A percentile compares a stretch with the other conserved stretches of the same genome.
phyloP scores from a whole-genome alignment of 345 rosid genomes.

The Acer saccharum region DNA sequence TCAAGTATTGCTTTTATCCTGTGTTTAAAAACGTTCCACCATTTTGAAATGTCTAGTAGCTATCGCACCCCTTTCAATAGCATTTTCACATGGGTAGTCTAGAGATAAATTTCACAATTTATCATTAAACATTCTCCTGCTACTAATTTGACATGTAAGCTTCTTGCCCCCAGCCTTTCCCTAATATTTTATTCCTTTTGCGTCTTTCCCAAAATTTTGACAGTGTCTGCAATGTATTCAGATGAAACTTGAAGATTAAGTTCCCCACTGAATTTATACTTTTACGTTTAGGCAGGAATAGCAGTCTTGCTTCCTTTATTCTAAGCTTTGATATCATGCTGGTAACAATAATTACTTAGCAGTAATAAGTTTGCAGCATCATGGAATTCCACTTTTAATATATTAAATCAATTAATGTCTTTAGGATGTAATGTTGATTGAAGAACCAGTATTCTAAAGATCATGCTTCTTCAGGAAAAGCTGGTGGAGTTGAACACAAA shows the following conservation, averaged over 20 bases:
- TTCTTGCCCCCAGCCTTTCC: background rate
- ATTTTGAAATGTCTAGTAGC: background rate
- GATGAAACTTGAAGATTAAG: background rate
- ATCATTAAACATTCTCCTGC: background rate
- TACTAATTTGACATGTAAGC: background rate
- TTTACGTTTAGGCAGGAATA: background rate
- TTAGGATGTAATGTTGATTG: slow-evolving; percentile 44
- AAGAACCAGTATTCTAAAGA: slow-evolving; percentile 48
- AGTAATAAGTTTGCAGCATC: slow-evolving; percentile 8
- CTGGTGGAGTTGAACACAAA: slow-evolving; percentile 60
- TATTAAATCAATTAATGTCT: slow-evolving; percentile 37
- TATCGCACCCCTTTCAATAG: background rate
- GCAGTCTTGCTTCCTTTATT: background rate
- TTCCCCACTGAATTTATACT: background rate
- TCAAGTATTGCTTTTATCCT: background rate
- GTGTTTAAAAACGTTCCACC: background rate
- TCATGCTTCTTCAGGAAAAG: slow-evolving; percentile 68
- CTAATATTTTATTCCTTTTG: background rate
- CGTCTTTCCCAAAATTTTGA: background rate
- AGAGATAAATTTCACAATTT: background rate
- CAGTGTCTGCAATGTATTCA: background rate
- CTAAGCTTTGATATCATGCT: background rate
- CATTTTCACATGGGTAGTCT: background rate
- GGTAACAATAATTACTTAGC: background rate
- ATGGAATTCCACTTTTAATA: slow-evolving; percentile 27